Evolutionary conservation across 768 basidiomycete genomes (phyloP).

Genomic region (Amanita pallidorosea): DNA sequence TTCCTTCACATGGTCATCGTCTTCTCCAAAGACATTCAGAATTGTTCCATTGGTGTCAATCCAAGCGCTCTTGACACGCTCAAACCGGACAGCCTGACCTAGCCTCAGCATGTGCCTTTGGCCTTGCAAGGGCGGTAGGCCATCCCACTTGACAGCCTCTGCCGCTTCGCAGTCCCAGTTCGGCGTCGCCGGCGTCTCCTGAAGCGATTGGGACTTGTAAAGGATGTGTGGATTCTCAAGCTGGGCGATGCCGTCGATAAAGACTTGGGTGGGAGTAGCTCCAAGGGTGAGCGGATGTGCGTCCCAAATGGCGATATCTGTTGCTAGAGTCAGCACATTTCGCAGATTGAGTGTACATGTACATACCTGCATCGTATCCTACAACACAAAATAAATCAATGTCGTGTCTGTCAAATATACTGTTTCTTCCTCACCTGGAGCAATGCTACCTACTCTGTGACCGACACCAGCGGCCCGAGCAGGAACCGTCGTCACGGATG

Average conservation of each 20-base stretch:
- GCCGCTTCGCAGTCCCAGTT: conserved; percentile 51
- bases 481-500: conserved; percentile 54
- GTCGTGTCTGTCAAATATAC: conserved; percentile 1
- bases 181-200: conserved; percentile 41
- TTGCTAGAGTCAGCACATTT: neutral
- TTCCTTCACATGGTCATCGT: conserved; percentile 10
- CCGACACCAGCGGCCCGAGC: conserved; percentile 54
- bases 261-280: conserved; percentile 74
- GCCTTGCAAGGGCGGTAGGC: conserved; percentile 50
- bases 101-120: conserved; percentile 33
- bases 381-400: conserved; percentile 9
- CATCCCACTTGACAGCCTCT: conserved; percentile 48
- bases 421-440: conserved; percentile 25
- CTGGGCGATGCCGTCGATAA: conserved; percentile 77
- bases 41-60: conserved; percentile 11
- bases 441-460: conserved; percentile 57
- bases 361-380: conserved; percentile 58
- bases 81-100: conserved; percentile 36
- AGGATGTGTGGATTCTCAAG: conserved; percentile 21
- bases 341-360: neutral
- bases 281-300: conserved; percentile 71
- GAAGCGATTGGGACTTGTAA: conserved; percentile 36
- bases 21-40: conserved; percentile 13
- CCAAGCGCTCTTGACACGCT: conserved; percentile 38
- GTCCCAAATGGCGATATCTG: conserved; percentile 55